Percentiles rank a stretch among this genome's conserved stretches.
phyloP scores from a whole-genome alignment of 2,329 filamentous ascomycete genomes.

The Exserohilum turcica region DNA sequence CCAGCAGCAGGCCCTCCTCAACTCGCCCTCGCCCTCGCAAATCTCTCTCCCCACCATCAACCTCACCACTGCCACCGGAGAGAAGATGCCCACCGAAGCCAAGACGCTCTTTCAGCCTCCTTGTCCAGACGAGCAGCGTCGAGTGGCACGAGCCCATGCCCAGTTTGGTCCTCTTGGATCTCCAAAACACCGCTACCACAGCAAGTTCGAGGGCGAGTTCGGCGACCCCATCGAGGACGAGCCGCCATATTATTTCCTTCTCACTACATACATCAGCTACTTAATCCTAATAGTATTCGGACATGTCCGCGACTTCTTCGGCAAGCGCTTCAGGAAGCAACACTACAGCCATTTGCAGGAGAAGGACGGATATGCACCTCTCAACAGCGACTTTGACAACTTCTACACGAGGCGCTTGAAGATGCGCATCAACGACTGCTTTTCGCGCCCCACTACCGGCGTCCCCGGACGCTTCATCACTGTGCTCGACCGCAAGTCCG shows the following conservation, averaged over 20 bases:
- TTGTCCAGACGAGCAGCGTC: slow-evolving; percentile 78
- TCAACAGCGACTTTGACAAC: slow-evolving; percentile 98
- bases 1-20: slow-evolving; percentile 64
- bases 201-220: slow-evolving; percentile 82
- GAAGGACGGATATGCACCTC: slow-evolving; percentile 86
- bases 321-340: slow-evolving; percentile 88
- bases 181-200: slow-evolving; percentile 83
- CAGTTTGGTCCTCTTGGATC: slow-evolving; percentile 89
- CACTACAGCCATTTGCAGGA: slow-evolving; percentile 84
- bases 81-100: slow-evolving; percentile 74
- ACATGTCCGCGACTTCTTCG: slow-evolving; percentile 95
- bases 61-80: slow-evolving; percentile 81
- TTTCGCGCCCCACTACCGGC: slow-evolving; percentile 87
- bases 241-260: slow-evolving; percentile 92
- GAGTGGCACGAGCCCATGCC: slow-evolving; percentile 77
- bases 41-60: slow-evolving; percentile 86
- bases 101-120: slow-evolving; percentile 86
- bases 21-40: slow-evolving; percentile 65
- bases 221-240: slow-evolving; percentile 88
- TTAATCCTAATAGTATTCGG: slow-evolving; percentile 93
- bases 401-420: slow-evolving; percentile 95
- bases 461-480: slow-evolving; percentile 95
- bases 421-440: slow-evolving; percentile 94
- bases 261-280: slow-evolving; percentile 98
- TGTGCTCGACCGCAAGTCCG: slow-evolving; percentile 84